Evolutionary conservation across 2,329 filamentous ascomycete species (phyloP).

Genomic region (Nigrospora osmanthi): DNA sequence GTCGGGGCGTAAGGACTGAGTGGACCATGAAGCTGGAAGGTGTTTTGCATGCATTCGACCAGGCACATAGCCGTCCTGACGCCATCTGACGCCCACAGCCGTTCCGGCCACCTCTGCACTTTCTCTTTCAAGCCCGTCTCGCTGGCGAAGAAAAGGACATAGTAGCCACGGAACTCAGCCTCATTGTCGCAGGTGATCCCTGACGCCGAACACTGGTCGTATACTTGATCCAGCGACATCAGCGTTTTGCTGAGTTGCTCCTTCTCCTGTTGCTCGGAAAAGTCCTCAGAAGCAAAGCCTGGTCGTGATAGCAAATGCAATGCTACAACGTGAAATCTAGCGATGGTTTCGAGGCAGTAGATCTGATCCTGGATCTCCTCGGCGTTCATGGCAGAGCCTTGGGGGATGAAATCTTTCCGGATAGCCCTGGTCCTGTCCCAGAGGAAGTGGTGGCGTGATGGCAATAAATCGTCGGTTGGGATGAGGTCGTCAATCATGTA

Average conservation of each 20-base stretch:
- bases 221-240: slow-evolving; percentile 57
- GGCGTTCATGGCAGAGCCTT: slow-evolving; percentile 47
- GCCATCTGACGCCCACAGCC: slow-evolving; percentile 47
- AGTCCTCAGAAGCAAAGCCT: slow-evolving; percentile 49
- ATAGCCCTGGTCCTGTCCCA: slow-evolving; percentile 64
- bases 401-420: slow-evolving; percentile 61
- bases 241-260: slow-evolving; percentile 61
- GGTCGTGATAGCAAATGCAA: slow-evolving; percentile 54
- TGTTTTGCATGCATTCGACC: slow-evolving; percentile 52
- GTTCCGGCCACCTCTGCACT: slow-evolving; percentile 46
- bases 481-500: slow-evolving; percentile 56
- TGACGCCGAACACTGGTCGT: slow-evolving; percentile 56
- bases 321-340: slow-evolving; percentile 58
- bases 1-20: slow-evolving; percentile 40
- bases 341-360: slow-evolving; percentile 58
- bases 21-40: slow-evolving; percentile 48
- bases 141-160: slow-evolving; percentile 52
- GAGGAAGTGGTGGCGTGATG: slow-evolving; percentile 52
- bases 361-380: slow-evolving; percentile 52
- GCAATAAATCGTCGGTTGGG: slow-evolving; percentile 44
- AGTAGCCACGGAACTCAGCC: slow-evolving; percentile 58
- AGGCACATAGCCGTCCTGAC: slow-evolving; percentile 56
- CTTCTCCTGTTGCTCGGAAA: slow-evolving; percentile 59
- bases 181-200: slow-evolving; percentile 53
- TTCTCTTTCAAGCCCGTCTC: slow-evolving; percentile 51